These are phyloP conservation scores for Chlorella sorokiniana DNA, from an alignment of 139 green algal genomes.

Conservation along the genomic window DNA sequence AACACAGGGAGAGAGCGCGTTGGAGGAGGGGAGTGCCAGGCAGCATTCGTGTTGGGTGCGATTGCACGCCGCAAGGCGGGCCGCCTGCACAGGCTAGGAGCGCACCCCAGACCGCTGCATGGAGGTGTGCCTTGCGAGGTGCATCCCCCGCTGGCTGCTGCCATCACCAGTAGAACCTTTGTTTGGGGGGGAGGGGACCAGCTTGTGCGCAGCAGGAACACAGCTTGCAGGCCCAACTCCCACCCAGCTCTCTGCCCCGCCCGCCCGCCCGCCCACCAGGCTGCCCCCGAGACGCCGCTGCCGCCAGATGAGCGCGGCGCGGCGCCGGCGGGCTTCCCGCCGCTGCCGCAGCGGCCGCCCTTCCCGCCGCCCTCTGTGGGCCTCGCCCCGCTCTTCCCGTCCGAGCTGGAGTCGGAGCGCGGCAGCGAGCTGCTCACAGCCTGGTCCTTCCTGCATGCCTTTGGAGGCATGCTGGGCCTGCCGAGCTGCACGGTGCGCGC, in stretches of 20 bases:
- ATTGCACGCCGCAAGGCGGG: no score
- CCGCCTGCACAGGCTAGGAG: no score
- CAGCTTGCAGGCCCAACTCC: no score
- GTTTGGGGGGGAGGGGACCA: no score
- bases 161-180: no score
- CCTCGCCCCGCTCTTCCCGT: slow-evolving; percentile 57
- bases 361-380: slow-evolving; percentile 72
- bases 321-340: slow-evolving; percentile 16
- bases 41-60: no score
- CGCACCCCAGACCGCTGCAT: no score
- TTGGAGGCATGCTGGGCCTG: slow-evolving; percentile 75
- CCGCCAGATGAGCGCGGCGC: slow-evolving; percentile 1
- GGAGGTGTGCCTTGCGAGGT: no score
- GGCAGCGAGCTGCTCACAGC: slow-evolving; percentile 68
- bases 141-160: no score
- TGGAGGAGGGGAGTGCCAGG: not conserved
- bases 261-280: not conserved
- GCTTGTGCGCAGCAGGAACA: no score
- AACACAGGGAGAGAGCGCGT: not conserved
- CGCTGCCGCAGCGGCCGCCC: slow-evolving; percentile 52
- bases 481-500: not conserved
- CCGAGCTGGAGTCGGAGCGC: slow-evolving; percentile 27
- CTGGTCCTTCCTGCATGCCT: slow-evolving; percentile 76
- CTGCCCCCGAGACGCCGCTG: slow-evolving; percentile 18
- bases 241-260: not conserved